Evolutionary conservation across 345 rosid genomes (phyloP).

Genomic region (Euphorbia tirucalli): DNA sequence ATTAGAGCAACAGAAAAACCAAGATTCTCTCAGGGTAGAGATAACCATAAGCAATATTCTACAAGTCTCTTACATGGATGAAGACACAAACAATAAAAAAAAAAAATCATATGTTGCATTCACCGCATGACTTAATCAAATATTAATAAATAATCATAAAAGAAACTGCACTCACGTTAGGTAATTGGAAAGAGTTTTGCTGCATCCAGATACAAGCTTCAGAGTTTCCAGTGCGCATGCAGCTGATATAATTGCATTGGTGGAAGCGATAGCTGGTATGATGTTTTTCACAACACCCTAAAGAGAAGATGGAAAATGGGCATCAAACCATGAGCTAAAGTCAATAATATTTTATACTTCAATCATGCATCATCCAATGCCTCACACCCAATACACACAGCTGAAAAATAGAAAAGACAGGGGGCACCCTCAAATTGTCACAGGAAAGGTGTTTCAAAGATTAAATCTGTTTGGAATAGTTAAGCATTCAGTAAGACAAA

Average conservation of each 20-base stretch:
- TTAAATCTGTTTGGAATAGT: background rate
- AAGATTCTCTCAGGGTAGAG: background rate
- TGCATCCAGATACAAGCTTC: slow-evolving; percentile 93
- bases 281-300: slow-evolving; percentile 98
- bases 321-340: slow-evolving; percentile 3
- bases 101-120: background rate
- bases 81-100: too few relatives aligned
- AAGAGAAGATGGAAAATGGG: slow-evolving; percentile 1
- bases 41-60: too few relatives aligned
- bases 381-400: background rate
- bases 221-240: slow-evolving; percentile 92
- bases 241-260: slow-evolving; percentile 92
- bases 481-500: background rate
- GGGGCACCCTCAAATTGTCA: background rate
- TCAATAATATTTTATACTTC: background rate
- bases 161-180: slow-evolving; percentile 51
- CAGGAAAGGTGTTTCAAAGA: background rate
- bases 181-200: slow-evolving; percentile 87
- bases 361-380: background rate
- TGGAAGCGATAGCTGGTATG: slow-evolving; percentile 97
- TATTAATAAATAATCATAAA: background rate
- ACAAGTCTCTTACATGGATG: too few relatives aligned
- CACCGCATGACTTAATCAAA: background rate
- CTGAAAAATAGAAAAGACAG: background rate
- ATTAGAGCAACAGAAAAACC: background rate